Percentiles rank a stretch among this genome's conserved stretches.
Conservation (phyloP, 495 filamentous ascomycete genomes). For the Oidiodendron maius region DNA sequence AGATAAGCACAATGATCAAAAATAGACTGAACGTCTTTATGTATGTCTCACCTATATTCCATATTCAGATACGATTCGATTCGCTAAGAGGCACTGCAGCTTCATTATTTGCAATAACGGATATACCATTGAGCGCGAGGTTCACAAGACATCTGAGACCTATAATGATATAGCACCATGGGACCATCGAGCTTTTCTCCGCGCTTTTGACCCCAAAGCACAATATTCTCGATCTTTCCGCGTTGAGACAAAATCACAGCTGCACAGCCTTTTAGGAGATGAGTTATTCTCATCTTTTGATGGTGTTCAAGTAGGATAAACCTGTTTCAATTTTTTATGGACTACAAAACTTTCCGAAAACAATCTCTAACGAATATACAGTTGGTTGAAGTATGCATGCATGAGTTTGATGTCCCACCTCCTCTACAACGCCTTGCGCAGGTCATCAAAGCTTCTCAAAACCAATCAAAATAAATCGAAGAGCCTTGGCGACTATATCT, state of each 20-base stretch:
- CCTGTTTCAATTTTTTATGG: no score
- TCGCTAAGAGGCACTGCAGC: slow-evolving; percentile 27
- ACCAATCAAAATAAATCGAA: slow-evolving; percentile 13
- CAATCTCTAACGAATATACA: slow-evolving; percentile 33
- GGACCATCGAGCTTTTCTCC: slow-evolving; percentile 60
- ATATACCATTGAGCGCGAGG: slow-evolving; percentile 66
- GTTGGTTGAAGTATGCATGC: slow-evolving; percentile 83
- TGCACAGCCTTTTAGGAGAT: slow-evolving; percentile 60
- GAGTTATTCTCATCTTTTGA: slow-evolving; percentile 44
- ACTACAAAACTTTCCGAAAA: not conserved
- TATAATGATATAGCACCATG: slow-evolving; percentile 78
- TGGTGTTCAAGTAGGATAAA: not conserved
- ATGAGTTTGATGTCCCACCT: slow-evolving; percentile 67
- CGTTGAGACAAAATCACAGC: slow-evolving; percentile 61
- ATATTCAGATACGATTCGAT: not conserved
- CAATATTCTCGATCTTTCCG: slow-evolving; percentile 54
- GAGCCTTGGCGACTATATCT: no score
- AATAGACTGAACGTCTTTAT: slow-evolving; percentile 24
- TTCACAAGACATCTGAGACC: slow-evolving; percentile 63
- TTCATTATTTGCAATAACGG: slow-evolving; percentile 72
- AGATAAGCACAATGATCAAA: slow-evolving; percentile 26
- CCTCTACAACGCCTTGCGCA: slow-evolving; percentile 44
- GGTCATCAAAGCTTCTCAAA: not conserved
- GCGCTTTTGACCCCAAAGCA: slow-evolving; percentile 52
- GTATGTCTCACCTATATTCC: not conserved